phyloP scores from a whole-genome alignment of 768 basidiomycete species.

The Naematelia encephala region DNA sequence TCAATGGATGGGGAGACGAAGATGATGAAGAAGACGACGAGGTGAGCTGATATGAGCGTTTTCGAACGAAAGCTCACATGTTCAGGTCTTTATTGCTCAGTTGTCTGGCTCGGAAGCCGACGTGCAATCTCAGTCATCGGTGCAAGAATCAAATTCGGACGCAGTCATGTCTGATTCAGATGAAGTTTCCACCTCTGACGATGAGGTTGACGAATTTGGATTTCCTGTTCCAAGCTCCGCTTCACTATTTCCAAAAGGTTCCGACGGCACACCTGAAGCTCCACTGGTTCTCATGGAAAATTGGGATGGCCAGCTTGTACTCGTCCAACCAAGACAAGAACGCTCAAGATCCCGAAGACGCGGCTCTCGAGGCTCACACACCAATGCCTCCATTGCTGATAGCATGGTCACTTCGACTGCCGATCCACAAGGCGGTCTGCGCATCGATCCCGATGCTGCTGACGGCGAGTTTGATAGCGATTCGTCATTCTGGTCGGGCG shows the following conservation, averaged over 20 bases:
- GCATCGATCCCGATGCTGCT: constrained; percentile 39
- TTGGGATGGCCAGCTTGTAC: constrained; percentile 44
- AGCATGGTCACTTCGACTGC: constrained; percentile 19
- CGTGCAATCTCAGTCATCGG: constrained; percentile 37
- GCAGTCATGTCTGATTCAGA: constrained; percentile 24
- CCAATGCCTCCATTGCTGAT: constrained; percentile 33
- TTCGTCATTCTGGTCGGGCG: constrained; percentile 27
- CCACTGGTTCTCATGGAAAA: constrained; percentile 45
- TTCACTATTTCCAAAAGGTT: constrained; percentile 7
- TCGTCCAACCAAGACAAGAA: constrained; percentile 36
- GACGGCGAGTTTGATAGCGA: constrained; percentile 26
- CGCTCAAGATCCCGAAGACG: constrained; percentile 22
- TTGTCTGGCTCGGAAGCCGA: constrained; percentile 42
- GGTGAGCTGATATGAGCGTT: constrained; percentile 15
- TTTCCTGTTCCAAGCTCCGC: constrained; percentile 26
- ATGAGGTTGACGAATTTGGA: constrained; percentile 39
- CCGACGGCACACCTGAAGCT: constrained; percentile 9
- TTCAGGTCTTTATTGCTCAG: constrained; percentile 35
- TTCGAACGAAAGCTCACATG: neutral
- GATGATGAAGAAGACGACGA: constrained; percentile 39
- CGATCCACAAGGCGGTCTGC: constrained; percentile 26
- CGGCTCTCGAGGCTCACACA: constrained; percentile 32
- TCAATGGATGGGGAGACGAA: constrained; percentile 17
- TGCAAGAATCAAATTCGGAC: constrained; percentile 22
- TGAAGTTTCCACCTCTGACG: constrained; percentile 22